Conservation (phyloP, 177 flowering plant species). For the Vitis hybrid region DNA sequence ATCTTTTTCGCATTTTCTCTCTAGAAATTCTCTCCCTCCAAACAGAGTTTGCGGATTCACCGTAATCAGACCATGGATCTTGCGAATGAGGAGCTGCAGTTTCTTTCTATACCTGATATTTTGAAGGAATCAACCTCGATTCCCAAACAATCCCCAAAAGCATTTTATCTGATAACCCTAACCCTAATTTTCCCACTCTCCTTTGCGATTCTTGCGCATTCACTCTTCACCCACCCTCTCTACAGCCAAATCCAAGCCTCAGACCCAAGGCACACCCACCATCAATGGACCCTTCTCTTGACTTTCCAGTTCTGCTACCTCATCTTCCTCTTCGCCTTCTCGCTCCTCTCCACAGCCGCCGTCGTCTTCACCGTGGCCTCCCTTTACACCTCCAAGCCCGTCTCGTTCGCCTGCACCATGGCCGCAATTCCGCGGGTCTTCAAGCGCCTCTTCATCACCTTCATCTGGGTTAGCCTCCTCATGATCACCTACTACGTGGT, state of each 20-base stretch:
- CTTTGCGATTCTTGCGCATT: slow-evolving; percentile 90
- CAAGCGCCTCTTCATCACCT: slow-evolving; percentile 69
- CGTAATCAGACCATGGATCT: slow-evolving; percentile 35
- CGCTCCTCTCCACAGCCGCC: slow-evolving; percentile 95
- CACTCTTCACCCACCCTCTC: slow-evolving; percentile 88
- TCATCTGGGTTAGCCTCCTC: slow-evolving; percentile 52
- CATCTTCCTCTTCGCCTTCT: slow-evolving; percentile 83
- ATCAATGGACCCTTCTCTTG: slow-evolving; percentile 50
- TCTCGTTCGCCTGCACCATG: slow-evolving; percentile 62
- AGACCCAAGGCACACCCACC: slow-evolving; percentile 26
- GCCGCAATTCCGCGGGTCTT: slow-evolving; percentile 76
- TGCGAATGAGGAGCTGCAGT: slow-evolving; percentile 53
- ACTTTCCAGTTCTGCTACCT: slow-evolving; percentile 66
- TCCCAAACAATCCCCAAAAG: slow-evolving; percentile 47
- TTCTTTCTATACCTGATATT: slow-evolving; percentile 34
- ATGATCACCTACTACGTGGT: slow-evolving; percentile 57
- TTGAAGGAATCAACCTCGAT: slow-evolving; percentile 52
- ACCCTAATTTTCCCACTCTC: slow-evolving; percentile 92
- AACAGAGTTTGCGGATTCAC: not conserved
- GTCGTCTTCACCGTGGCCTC: slow-evolving; percentile 95
- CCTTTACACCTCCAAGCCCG: slow-evolving; percentile 75
- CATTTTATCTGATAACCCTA: slow-evolving; percentile 79
- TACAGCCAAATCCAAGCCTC: slow-evolving; percentile 36
- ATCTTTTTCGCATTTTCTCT: not conserved
- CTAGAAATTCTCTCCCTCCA: not conserved